Conservation (phyloP, 176 grass and related monocot species). For the Zoysia japonica region DNA sequence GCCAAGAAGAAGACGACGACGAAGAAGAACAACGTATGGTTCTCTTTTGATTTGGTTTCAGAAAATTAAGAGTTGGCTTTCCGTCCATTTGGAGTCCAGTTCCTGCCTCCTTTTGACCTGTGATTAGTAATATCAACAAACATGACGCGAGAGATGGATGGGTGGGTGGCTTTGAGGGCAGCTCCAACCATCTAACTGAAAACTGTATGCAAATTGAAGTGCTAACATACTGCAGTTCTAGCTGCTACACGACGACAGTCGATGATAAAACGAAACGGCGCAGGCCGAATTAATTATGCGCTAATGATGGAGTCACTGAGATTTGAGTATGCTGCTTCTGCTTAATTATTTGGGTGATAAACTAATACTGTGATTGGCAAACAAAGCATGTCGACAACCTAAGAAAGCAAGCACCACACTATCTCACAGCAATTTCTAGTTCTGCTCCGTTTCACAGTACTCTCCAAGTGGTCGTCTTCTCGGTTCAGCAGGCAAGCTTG, state of each 20-base stretch:
- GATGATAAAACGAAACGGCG: conserved; percentile 7
- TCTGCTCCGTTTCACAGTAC: too few species aligned
- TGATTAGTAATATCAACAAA: background rate
- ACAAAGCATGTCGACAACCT: too few species aligned
- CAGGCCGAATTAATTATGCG: conserved; percentile 3
- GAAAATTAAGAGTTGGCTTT: background rate
- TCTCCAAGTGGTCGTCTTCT: too few species aligned
- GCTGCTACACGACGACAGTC: background rate
- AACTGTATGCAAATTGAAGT: background rate
- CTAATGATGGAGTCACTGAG: conserved; percentile 1
- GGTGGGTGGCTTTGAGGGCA: too few species aligned
- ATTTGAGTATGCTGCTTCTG: background rate
- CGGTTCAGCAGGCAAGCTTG: too few species aligned
- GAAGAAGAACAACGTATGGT: background rate
- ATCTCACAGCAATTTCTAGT: too few species aligned
- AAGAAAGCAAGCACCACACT: too few species aligned
- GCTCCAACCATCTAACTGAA: too few species aligned
- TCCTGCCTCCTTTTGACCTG: background rate
- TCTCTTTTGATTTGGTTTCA: background rate
- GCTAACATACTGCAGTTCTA: too few species aligned
- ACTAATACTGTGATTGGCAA: too few species aligned
- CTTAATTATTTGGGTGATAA: too few species aligned
- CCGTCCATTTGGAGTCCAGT: background rate
- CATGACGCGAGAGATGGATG: too few species aligned
- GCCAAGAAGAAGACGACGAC: background rate